Conservation (phyloP, 768 basidiomycete species). For the Mycena vitilis region DNA sequence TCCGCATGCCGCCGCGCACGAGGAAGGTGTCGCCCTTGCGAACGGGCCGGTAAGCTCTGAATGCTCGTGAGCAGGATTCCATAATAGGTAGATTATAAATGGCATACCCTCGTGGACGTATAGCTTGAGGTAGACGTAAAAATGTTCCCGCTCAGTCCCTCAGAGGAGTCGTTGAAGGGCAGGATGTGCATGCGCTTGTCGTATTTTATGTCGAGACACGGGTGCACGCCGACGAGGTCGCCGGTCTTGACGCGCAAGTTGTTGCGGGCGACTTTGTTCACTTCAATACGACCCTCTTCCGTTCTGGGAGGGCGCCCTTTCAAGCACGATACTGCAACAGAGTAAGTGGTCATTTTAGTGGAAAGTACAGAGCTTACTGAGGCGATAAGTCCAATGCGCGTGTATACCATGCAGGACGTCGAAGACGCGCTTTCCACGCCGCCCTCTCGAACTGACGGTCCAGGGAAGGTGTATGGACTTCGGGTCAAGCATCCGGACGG, state of each 20-base stretch:
- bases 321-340: not conserved
- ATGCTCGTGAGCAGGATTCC: slow-evolving; percentile 26
- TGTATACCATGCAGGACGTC: not conserved
- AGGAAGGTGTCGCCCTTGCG: slow-evolving; percentile 99
- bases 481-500: not conserved
- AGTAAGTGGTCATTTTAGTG: not conserved
- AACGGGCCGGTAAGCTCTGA: slow-evolving; percentile 88
- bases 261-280: slow-evolving; percentile 99
- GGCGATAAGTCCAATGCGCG: not conserved
- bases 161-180: slow-evolving; percentile 98
- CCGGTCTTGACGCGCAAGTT: slow-evolving; percentile 98
- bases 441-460: not conserved
- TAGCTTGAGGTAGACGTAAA: slow-evolving; percentile 98
- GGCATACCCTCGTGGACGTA: slow-evolving; percentile 95
- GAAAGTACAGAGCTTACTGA: not conserved
- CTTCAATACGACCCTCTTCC: slow-evolving; percentile 96
- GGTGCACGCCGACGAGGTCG: slow-evolving; percentile 95
- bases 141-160: slow-evolving; percentile 97
- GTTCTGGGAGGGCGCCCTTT: too few species aligned
- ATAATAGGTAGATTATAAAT: not conserved
- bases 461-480: not conserved
- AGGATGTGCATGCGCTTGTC: slow-evolving; percentile 97
- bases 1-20: slow-evolving; percentile 97
- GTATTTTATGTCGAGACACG: slow-evolving; percentile 98
- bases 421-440: not conserved